These are phyloP conservation scores for Fusarium succisae DNA, from an alignment of 2,329 filamentous ascomycete species.

Conservation along the genomic window DNA sequence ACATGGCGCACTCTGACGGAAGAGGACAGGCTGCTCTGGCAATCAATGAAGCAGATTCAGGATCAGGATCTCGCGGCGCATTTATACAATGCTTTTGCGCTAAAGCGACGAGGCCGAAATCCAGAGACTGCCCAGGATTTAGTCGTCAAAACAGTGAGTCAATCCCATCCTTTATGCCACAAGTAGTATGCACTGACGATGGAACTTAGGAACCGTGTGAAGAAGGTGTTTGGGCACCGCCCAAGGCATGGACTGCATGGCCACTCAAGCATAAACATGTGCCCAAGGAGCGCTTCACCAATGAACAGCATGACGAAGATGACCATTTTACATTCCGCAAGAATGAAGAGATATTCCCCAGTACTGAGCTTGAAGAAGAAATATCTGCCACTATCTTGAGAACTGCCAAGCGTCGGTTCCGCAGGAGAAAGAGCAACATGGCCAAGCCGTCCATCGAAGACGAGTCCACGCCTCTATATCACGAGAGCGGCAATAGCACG, in stretches of 20 bases:
- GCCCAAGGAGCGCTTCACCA: slow-evolving; percentile 64
- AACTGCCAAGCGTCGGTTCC: slow-evolving; percentile 73
- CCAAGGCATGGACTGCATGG: slow-evolving; percentile 84
- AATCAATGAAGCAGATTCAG: slow-evolving; percentile 69
- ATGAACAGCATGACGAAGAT: slow-evolving; percentile 56
- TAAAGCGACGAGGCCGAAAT: slow-evolving; percentile 59
- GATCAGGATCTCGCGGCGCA: slow-evolving; percentile 77
- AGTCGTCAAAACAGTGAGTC: slow-evolving; percentile 44
- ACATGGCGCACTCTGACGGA: slow-evolving; percentile 74
- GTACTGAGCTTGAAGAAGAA: slow-evolving; percentile 73
- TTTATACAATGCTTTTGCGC: slow-evolving; percentile 78
- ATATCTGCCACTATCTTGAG: slow-evolving; percentile 73
- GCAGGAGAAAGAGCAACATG: slow-evolving; percentile 36
- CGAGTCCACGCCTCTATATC: neutral
- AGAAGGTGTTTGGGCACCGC: slow-evolving; percentile 58
- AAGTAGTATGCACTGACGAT: neutral
- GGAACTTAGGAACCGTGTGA: slow-evolving; percentile 43
- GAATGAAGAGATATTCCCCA: slow-evolving; percentile 57
- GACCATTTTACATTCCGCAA: slow-evolving; percentile 62
- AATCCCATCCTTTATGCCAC: too few relatives aligned
- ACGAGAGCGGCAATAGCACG: slow-evolving; percentile 16
- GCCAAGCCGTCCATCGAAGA: slow-evolving; percentile 37
- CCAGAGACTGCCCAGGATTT: slow-evolving; percentile 41
- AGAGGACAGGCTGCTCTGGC: slow-evolving; percentile 69
- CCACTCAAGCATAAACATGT: slow-evolving; percentile 72